These are phyloP conservation scores for Zoysia japonica DNA, from an alignment of 176 grass and related monocot species.

Conservation along the genomic window DNA sequence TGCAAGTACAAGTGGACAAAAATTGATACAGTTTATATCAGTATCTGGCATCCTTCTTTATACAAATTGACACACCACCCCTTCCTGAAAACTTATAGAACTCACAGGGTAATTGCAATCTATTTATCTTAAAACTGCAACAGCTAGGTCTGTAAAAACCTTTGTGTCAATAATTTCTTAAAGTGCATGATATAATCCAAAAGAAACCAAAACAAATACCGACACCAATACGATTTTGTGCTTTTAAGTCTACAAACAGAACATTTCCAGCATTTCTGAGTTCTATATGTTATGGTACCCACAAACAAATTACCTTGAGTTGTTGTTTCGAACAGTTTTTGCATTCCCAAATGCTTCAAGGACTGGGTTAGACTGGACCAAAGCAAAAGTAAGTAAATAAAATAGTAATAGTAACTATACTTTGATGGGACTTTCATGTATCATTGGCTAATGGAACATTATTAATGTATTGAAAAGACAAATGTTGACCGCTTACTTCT, in stretches of 20 bases:
- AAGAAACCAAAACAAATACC: conserved; percentile 6
- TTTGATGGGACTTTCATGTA: conserved; percentile 10
- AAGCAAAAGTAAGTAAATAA: conserved; percentile 27
- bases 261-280: conserved; percentile 33
- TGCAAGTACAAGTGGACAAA: conserved; percentile 36
- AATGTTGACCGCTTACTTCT: conserved; percentile 63
- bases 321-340: conserved; percentile 97
- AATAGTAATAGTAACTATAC: conserved; percentile 19
- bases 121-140: not conserved
- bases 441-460: conserved; percentile 16
- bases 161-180: conserved; percentile 4
- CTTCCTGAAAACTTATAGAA: not conserved
- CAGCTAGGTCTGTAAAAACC: not conserved
- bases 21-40: conserved; percentile 13
- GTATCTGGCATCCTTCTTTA: conserved; percentile 18
- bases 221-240: conserved; percentile 21
- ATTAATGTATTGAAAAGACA: conserved; percentile 22
- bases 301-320: conserved; percentile 75
- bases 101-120: not conserved
- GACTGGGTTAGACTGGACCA: conserved; percentile 87
- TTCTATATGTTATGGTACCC: conserved; percentile 17
- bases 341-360: conserved; percentile 99
- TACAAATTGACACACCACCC: no score
- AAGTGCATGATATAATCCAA: not conserved
- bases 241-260: conserved; percentile 9